Percentiles rank a stretch among this genome's conserved stretches.
Conservation (phyloP, 1,284 basidiomycete genomes). For the Cryptococcus sp. region DNA sequence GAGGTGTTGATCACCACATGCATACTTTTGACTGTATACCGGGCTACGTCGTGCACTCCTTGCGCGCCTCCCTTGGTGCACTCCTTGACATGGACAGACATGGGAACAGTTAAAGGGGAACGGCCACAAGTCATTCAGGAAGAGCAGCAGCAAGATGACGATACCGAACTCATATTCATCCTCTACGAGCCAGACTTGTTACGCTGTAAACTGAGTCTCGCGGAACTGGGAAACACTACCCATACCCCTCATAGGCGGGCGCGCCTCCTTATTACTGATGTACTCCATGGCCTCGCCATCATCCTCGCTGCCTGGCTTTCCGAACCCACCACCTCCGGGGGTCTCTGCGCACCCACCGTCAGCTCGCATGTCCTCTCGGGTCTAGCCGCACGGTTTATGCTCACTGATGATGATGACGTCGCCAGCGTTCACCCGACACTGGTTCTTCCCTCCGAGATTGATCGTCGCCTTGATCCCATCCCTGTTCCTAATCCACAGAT, state of each 20-base stretch:
- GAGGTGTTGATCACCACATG: background rate
- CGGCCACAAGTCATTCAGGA: too few relatives aligned
- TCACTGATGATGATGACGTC: constrained; percentile 1
- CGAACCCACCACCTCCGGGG: background rate
- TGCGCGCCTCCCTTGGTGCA: too few relatives aligned
- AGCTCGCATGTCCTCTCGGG: too few relatives aligned
- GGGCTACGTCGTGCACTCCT: too few relatives aligned
- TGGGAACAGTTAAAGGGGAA: too few relatives aligned
- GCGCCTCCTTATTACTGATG: constrained; percentile 1
- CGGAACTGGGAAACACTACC: constrained; percentile 19
- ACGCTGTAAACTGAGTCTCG: constrained; percentile 21
- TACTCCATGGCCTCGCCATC: background rate
- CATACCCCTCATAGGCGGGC: constrained; percentile 1
- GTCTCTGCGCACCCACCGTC: too few relatives aligned
- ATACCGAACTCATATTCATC: too few relatives aligned
- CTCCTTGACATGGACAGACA: too few relatives aligned
- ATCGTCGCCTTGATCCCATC: constrained; percentile 10
- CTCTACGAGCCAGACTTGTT: constrained; percentile 4
- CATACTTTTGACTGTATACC: background rate
- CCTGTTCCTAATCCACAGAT: constrained; percentile 67
- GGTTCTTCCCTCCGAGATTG: constrained; percentile 17
- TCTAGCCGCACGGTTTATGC: background rate
- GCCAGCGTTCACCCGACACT: constrained; percentile 2
- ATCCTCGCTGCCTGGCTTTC: background rate
- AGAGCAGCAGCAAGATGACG: too few relatives aligned